These are phyloP conservation scores for Didymosphaeria variabile DNA, from an alignment of 2,329 filamentous ascomycete genomes.

Conservation along the genomic window DNA sequence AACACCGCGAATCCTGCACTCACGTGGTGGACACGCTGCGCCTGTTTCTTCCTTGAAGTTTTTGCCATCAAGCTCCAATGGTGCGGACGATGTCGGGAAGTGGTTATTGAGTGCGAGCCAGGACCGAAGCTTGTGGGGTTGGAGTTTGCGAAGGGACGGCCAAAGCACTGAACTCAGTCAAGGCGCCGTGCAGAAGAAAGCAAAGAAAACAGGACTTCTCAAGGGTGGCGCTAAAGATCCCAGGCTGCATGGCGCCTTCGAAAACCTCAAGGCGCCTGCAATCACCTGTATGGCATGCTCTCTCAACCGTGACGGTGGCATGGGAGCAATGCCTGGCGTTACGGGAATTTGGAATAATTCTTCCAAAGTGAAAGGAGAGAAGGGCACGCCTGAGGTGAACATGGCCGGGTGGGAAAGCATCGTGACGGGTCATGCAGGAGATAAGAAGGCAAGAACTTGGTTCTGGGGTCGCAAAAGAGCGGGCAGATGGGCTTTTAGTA, in stretches of 20 bases:
- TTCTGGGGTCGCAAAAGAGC: slow-evolving; percentile 96
- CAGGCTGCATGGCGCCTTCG: slow-evolving; percentile 71
- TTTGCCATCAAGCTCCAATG: slow-evolving; percentile 87
- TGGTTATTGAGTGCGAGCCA: slow-evolving; percentile 91
- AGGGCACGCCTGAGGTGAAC: slow-evolving; percentile 74
- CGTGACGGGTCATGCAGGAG: slow-evolving; percentile 88
- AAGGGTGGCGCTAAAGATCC: slow-evolving; percentile 65
- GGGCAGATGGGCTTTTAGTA: slow-evolving; percentile 91
- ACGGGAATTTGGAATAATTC: slow-evolving; percentile 85
- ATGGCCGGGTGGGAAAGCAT: slow-evolving; percentile 97
- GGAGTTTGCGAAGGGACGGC: slow-evolving; percentile 92
- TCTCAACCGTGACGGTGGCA: slow-evolving; percentile 92
- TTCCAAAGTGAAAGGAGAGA: slow-evolving; percentile 64
- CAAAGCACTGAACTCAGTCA: slow-evolving; percentile 95
- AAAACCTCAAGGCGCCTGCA: slow-evolving; percentile 84
- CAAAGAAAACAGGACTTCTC: slow-evolving; percentile 84
- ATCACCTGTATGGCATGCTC: slow-evolving; percentile 93
- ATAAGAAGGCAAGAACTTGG: slow-evolving; percentile 90
- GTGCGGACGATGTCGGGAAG: slow-evolving; percentile 86
- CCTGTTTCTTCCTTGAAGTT: slow-evolving; percentile 85
- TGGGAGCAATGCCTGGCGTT: slow-evolving; percentile 81
- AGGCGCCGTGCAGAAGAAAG: slow-evolving; percentile 85
- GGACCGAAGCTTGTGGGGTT: slow-evolving; percentile 94
- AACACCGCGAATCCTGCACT: slow-evolving; percentile 84
- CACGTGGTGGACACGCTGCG: slow-evolving; percentile 86